phyloP scores from a whole-genome alignment of 2,329 filamentous ascomycete species.

The Hymenotorrendiella dingleyae region DNA sequence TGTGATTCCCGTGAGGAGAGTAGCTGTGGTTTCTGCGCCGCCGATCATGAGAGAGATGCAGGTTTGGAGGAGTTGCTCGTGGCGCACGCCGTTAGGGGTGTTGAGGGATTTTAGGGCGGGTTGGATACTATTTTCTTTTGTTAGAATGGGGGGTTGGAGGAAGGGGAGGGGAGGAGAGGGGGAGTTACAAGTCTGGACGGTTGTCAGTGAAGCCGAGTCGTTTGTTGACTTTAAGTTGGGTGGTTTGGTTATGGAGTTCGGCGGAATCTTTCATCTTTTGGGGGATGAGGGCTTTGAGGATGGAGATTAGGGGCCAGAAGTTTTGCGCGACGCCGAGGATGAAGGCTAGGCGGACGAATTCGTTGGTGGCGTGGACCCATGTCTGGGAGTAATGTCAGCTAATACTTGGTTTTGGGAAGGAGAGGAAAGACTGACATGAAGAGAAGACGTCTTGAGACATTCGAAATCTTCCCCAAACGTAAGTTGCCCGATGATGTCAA shows the following conservation, averaged over 20 bases:
- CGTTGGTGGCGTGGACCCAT: conserved; percentile 27
- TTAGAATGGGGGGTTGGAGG: not conserved
- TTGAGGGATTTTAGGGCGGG: conserved; percentile 25
- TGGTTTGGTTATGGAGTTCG: conserved; percentile 10
- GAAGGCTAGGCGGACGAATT: conserved; percentile 19
- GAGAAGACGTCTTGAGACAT: conserved; percentile 29
- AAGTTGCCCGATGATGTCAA: conserved; percentile 39
- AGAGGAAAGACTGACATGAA: conserved; percentile 11
- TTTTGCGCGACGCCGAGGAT: conserved; percentile 9
- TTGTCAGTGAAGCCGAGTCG: conserved; percentile 15
- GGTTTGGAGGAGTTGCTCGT: conserved; percentile 12
- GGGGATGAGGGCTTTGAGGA: conserved; percentile 2
- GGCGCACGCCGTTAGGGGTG: conserved; percentile 15
- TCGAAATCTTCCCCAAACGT: conserved; percentile 37
- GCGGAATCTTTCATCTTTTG: not conserved
- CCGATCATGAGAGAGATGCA: conserved; percentile 24
- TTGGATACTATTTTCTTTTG: conserved; percentile 6
- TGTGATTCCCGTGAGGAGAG: conserved; percentile 32
- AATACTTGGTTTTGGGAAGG: not conserved
- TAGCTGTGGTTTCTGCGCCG: conserved; percentile 35
- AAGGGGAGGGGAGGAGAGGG: not conserved
- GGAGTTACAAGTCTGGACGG: conserved; percentile 31
- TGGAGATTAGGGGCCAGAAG: not conserved
- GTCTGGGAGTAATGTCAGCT: conserved; percentile 2
- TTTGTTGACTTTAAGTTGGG: conserved; percentile 15